Evolutionary conservation across 75 land plant genomes (phyloP), one percentile per base, ranked within the genome.

Genomic region (Larix kaempferi): DNA sequence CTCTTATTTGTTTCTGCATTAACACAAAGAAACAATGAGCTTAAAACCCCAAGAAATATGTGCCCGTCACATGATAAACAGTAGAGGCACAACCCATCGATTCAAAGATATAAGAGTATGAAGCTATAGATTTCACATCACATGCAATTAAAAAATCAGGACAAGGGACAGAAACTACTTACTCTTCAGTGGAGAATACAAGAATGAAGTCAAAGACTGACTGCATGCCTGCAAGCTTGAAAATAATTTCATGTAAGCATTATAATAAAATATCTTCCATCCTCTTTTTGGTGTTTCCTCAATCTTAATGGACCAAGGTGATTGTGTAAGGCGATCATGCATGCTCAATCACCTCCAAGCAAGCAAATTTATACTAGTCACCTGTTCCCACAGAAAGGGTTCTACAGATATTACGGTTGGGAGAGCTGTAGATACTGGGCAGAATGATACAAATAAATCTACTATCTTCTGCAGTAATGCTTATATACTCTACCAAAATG

Each of bases 211-310:
- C 88, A 86, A 89, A 57, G 64, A 83, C 23, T 69, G 49, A 75
- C 76, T 77, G 35, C 80, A 78, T 59, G 79, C 92, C 96, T 93
- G 96, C 94, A 89, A 78, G 76, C 81, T 86, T 78, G 55, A 75
- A 87, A 85, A 78, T 71, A 44, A 78, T 65, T 44, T 76, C 76
- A 84, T 56, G 71, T 80, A 23, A 74, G 75, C 82, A 79, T 41
- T 23, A 19, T 75, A 57, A 61, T 17, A 72, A 22, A 77, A 77
- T 39, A 58, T 33, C 25, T 59, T 37, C 41, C 23, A 15, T 22
- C 23, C 33, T 27, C 74, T 5, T 35, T 21, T 15, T 35, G 29
- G 65, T 35, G 58, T 21, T 60, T 6, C 56, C 57, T 14, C 27
- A 49, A 67, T 33, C 39, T 52, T 6, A 62, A 65, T 35, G 3